Evolutionary conservation across 768 basidiomycete species (phyloP).

Genomic region (Trametes sanguinea): DNA sequence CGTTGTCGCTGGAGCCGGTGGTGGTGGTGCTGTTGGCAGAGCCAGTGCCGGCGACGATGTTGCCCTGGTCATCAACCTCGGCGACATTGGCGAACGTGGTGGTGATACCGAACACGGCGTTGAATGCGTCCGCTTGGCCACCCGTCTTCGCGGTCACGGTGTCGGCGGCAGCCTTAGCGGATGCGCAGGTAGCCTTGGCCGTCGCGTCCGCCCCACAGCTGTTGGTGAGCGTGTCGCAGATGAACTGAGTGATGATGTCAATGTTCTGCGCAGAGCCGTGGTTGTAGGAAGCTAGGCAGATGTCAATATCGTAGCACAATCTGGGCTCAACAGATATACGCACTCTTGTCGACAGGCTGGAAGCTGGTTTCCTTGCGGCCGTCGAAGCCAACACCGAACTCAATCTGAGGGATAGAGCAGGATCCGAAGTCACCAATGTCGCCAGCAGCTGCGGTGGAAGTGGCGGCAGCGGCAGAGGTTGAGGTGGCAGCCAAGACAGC

Average conservation of each 20-base stretch:
- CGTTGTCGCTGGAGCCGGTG: neutral
- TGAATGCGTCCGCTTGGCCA: constrained; percentile 64
- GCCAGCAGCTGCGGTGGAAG: constrained; percentile 16
- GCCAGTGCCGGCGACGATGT: too few relatives aligned
- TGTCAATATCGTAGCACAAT: neutral
- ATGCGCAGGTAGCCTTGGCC: constrained; percentile 51
- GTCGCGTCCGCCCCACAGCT: constrained; percentile 54
- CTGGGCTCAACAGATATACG: too few relatives aligned
- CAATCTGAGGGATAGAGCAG: constrained; percentile 56
- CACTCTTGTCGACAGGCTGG: constrained; percentile 50
- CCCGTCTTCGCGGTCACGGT: constrained; percentile 38
- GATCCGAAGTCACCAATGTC: constrained; percentile 48
- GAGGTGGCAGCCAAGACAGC: constrained; percentile 7
- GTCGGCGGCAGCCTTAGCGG: constrained; percentile 36
- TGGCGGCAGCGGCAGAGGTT: constrained; percentile 17
- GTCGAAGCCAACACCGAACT: constrained; percentile 58
- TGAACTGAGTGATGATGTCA: constrained; percentile 58
- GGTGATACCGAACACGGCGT: constrained; percentile 53
- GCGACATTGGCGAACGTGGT: constrained; percentile 47
- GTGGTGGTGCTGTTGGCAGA: constrained; percentile 10
- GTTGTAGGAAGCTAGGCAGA: constrained; percentile 43
- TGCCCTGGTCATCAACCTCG: too few relatives aligned
- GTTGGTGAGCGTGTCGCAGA: constrained; percentile 58
- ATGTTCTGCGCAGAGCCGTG: constrained; percentile 65
- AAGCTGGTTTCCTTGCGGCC: constrained; percentile 55